Evolutionary conservation across 805 yeast species (phyloP), one percentile per base, ranked within the genome.

Genomic region (Yarrowia sp.): DNA sequence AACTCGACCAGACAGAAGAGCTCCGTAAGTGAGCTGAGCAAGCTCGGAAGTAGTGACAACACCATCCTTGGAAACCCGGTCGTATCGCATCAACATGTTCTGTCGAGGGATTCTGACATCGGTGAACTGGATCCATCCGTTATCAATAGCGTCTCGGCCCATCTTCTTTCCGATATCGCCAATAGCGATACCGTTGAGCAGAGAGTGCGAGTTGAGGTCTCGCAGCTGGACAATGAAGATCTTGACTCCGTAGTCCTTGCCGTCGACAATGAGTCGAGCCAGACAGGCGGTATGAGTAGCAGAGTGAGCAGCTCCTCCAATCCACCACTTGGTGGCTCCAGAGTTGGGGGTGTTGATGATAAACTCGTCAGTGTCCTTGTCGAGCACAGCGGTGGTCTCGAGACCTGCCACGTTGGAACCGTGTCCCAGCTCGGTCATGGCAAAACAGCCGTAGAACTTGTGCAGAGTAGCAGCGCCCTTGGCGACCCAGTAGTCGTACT

Each of bases 301-400:
- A 17, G 96, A 87, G 76, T 90, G 96, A 10, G 97, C 97, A 45
- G 97, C 97, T 71, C 98, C 98, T 57, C 98, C 98, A 72, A 92
- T 92, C 98, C 98, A 92, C 97, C 98, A 92, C 75, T 92, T 92
- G 18, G 97, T 92, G 47, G 98, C 97, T 41, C 96, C 92, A 64
- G 89, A 76, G 73, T 92, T 89, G 1, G 98, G 98, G 11, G 98
- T 92, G 74, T 90, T 83, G 72, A 92, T 85, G 64, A 83, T 74
- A 73, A 92, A 89, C 68, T 86, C 85, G 71, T 90, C 90, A 32
- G 81, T 81, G 15, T 76, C 77, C 15, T 79, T 77, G 74, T 90
- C 87, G 74, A 83, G 91, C n/a, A 88, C 87, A 10, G 98, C 97
- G 11, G 92, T 88, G n/a, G 98, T 92, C 76, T 92, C 96, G 66